phyloP scores from a whole-genome alignment of 129 eudicot genomes.

The Deinandra increscens region DNA sequence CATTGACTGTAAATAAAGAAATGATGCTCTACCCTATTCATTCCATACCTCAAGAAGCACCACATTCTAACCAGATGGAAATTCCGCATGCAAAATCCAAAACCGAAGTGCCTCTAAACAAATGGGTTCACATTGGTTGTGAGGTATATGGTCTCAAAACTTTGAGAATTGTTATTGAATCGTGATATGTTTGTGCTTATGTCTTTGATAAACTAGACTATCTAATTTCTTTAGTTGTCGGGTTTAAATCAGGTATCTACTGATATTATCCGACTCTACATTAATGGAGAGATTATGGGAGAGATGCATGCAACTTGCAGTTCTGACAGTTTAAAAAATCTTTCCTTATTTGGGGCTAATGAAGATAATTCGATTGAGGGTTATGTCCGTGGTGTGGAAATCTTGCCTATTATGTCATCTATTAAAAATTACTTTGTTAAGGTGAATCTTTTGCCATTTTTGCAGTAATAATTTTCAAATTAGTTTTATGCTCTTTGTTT shows the following conservation, averaged over 20 bases:
- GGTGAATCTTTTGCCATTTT: conserved; percentile 42
- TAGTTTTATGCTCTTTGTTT: conserved; percentile 13
- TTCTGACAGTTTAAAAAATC: conserved; percentile 29
- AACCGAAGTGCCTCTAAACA: conserved; percentile 45
- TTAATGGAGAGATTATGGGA: conserved; percentile 59
- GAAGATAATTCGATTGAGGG: conserved; percentile 43
- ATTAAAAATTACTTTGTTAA: conserved; percentile 45
- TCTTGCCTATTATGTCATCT: conserved; percentile 43
- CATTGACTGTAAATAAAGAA: conserved; percentile 45
- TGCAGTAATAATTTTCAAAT: background rate
- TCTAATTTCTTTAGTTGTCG: conserved; percentile 9
- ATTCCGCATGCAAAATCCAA: conserved; percentile 38
- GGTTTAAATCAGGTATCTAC: conserved; percentile 51
- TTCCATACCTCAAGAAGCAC: conserved; percentile 43
- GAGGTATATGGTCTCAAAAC: conserved; percentile 46
- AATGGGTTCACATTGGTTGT: conserved; percentile 89
- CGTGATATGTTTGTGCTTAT: conserved; percentile 1
- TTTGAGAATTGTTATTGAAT: background rate
- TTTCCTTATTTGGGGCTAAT: conserved; percentile 43
- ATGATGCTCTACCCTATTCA: conserved; percentile 51
- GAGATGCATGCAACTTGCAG: conserved; percentile 46
- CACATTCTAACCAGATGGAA: conserved; percentile 31
- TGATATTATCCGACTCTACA: conserved; percentile 49
- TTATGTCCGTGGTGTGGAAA: conserved; percentile 53
- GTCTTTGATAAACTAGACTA: background rate